Evolutionary conservation across 129 eudicot genomes (phyloP).

Genomic region (Apium graveolens): DNA sequence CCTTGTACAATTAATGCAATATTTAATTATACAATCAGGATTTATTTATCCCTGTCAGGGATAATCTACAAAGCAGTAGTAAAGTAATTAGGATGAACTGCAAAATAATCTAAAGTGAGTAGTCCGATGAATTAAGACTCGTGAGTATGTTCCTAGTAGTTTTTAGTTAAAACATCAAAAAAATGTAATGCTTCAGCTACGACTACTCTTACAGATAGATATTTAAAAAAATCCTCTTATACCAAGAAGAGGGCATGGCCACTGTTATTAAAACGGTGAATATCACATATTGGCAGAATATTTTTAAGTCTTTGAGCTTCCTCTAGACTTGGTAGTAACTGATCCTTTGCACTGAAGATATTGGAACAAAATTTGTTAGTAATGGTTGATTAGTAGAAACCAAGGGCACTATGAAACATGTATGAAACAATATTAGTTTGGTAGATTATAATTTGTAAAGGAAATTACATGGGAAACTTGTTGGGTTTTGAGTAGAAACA

Average conservation of each 20-base stretch:
- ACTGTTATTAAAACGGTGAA: conserved; percentile 34
- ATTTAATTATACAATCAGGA: too few relatives aligned
- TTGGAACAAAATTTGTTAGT: conserved; percentile 2
- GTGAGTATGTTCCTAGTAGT: background rate
- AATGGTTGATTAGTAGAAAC: background rate
- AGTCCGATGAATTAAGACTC: background rate
- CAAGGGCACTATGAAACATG: background rate
- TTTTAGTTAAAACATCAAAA: background rate
- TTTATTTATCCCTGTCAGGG: too few relatives aligned
- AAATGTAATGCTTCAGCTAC: background rate
- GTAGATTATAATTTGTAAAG: background rate
- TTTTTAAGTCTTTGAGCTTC: conserved; percentile 65
- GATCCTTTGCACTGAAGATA: conserved; percentile 57
- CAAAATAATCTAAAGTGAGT: background rate
- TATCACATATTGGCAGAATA: conserved; percentile 45
- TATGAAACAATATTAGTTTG: background rate
- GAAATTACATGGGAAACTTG: background rate
- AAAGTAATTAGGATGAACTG: background rate
- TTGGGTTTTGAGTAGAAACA: too few relatives aligned
- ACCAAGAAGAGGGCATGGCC: conserved; percentile 69
- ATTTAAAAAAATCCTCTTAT: conserved; percentile 12
- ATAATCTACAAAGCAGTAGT: background rate
- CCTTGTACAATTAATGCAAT: too few relatives aligned
- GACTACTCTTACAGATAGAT: background rate
- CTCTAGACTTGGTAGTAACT: conserved; percentile 54